Evolutionary conservation across 2,329 filamentous ascomycete species (phyloP), one percentile per base, ranked within the genome.

Genomic region (Monilinia polystroma): DNA sequence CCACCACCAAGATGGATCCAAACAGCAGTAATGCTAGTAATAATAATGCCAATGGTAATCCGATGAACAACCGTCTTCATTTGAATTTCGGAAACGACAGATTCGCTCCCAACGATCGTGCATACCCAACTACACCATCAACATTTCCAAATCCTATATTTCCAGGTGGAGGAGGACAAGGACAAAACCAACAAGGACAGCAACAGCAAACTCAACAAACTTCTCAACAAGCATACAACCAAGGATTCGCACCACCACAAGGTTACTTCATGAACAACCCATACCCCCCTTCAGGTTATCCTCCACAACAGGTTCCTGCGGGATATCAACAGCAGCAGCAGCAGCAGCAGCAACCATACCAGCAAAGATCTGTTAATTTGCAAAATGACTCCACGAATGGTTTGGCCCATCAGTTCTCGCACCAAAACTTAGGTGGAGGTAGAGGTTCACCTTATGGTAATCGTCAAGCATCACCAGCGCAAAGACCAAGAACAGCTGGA

Each of bases 391-490:
- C 90, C 72, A 96, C 94, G 73, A 95, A 92, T 74, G 93, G 93
- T 41, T 85, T 98, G 56, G 93, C 93, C 68, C 92, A 97, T 77
- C 95, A 99, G 78, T 96, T 98, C 79, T 96, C 94, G 67, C 93
- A 97, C 79, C 94, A 98, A 82, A 96, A 97, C 78, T 85, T 98
- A 52, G 90, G 91, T 54, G 88, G 88, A 68, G 87, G 88, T 68
- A 86, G 92, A 72, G 84, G 84, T 41, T 87, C 87, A 68, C 87
- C 88, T 59, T 93, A 93, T 76, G 86, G 83, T 71, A 84, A 86
- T 68, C 86, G 92, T 56, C 84, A 84, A 47, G 83, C 56, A 47
- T 89, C 91, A 43, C 87, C 92, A 38, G 84, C 83, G 63, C 89
- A 90, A 77, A 88, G 95, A 68, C 93, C 94, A 60, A 86, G 93